Percentiles rank a stretch among this genome's conserved stretches.
Conservation (phyloP, 768 basidiomycete species). For the Leccinum barrowsii region DNA sequence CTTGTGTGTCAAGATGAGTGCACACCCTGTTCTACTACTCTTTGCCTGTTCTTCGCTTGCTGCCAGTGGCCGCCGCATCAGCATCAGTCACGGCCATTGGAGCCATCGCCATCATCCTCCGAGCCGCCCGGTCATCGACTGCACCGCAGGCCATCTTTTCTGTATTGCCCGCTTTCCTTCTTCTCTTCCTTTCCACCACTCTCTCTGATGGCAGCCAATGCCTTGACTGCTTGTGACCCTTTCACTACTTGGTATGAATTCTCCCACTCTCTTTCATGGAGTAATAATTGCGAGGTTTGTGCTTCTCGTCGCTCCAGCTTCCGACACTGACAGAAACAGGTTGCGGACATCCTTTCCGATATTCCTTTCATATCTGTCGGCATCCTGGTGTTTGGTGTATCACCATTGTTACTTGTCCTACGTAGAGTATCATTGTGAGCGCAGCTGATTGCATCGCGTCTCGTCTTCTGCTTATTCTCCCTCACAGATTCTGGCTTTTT, state of each 20-base stretch:
- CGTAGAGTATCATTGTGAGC: slow-evolving; percentile 52
- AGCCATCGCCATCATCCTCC: neutral
- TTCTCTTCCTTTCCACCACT: slow-evolving; percentile 13
- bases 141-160: neutral
- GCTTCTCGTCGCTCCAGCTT: neutral
- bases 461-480: slow-evolving; percentile 2
- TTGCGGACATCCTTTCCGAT: slow-evolving; percentile 55
- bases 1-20: neutral
- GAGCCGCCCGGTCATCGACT: slow-evolving; percentile 4
- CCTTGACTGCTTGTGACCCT: slow-evolving; percentile 10
- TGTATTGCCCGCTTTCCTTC: slow-evolving; percentile 3
- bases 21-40: neutral
- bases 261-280: slow-evolving; percentile 35
- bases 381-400: slow-evolving; percentile 58
- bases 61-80: slow-evolving; percentile 8
- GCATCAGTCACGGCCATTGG: neutral
- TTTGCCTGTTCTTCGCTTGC: neutral
- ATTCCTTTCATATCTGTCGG: slow-evolving; percentile 68
- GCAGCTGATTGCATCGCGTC: neutral
- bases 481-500: slow-evolving; percentile 50
- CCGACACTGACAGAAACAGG: slow-evolving; percentile 32
- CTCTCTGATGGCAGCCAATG: slow-evolving; percentile 19
- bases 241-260: slow-evolving; percentile 19
- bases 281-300: slow-evolving; percentile 44
- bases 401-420: slow-evolving; percentile 52